Base-by-base conservation (phyloP, 2,329 filamentous ascomycete species). In the Exophiala sp. region DNA sequence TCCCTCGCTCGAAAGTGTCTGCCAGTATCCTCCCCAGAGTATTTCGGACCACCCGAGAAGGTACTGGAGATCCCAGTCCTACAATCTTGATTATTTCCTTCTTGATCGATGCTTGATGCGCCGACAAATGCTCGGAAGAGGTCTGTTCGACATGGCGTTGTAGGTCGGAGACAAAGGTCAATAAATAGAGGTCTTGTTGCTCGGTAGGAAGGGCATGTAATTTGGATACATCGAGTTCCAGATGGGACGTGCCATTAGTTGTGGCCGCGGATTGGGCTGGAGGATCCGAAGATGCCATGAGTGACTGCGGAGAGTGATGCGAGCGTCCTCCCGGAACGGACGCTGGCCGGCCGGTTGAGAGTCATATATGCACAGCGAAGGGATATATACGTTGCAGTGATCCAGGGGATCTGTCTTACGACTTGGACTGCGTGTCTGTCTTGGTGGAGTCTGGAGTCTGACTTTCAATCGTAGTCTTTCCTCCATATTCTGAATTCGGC, bases 41-140 rank as follows among this genome's bases (percentile, higher is more conserved):
- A 70, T 91, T 93, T 61, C 93, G 82, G 64, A 96, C 85, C 34
- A 95, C 86, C 65, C 93, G 81, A 35, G 88, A 91, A 30, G 91
- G 88, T 41, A 86, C 79, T 48, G 91, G 91, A 34, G 88, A 78
- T 42, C 82, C 67, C 32, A 98, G 80, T 63, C 84, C 89, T 66
- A 98, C 79, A 66, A 98, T 85, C 70, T 95, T 88, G 68, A 97
- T 87, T 59, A 96, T 78, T 75, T 97, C 89, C 67, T 87, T 90
- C 71, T 96, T 96, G 62, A 98, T 77, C 66, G 88, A 87, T 62
- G 89, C 82, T 69, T 98, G 93, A 70, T 96, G 86, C 10, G 86
- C 80, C 18, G 87, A 91, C 59, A 90, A 86, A 64, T 86, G 86
- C 60, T 95, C 88, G 55, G 82, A 76, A 46, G 82, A 79, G 40